phyloP scores from a whole-genome alignment of 129 eudicot species.

The Helianthus annuus region HanXRQr2.0-SUNRISE NC_035440.2:1141043-1141542 shows the following conservation, averaged over 20 bases:
- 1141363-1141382: constrained; percentile 41
- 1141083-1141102: constrained; percentile 70
- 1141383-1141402: background rate
- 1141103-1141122: constrained; percentile 69
- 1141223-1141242: constrained; percentile 65
- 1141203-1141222: constrained; percentile 68
- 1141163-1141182: constrained; percentile 60
- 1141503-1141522: too few species aligned
- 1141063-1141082: constrained; percentile 78
- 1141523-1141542: too few species aligned
- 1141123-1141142: constrained; percentile 63
- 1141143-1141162: constrained; percentile 77
- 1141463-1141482: background rate
- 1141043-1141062: constrained; percentile 75
- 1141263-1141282: constrained; percentile 52
- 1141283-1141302: constrained; percentile 68
- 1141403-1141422: background rate
- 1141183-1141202: constrained; percentile 68
- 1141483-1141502: too few species aligned
- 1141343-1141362: constrained; percentile 46
- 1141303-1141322: constrained; percentile 65
- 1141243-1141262: constrained; percentile 67
- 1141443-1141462: background rate
- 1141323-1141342: constrained; percentile 30
- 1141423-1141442: background rate